phyloP scores from a whole-genome alignment of 352 stramenopile genomes.

The Albugo laibachii region DNA sequence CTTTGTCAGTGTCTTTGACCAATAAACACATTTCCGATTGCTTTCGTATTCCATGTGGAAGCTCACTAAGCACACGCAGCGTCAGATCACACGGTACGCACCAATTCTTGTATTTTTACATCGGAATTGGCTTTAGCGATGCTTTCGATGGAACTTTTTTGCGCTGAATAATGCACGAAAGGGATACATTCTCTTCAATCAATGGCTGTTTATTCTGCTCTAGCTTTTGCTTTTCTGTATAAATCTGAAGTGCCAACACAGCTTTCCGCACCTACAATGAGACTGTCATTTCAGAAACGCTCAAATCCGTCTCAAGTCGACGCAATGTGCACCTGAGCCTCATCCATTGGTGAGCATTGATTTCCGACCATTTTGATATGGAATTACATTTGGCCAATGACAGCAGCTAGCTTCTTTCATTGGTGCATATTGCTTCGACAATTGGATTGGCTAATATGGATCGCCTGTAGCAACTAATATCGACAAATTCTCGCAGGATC shows the following conservation, averaged over 20 bases:
- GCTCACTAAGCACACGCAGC: constrained; percentile 12
- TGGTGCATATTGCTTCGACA: too few relatives aligned
- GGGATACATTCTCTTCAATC: constrained; percentile 26
- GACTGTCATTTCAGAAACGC: neutral
- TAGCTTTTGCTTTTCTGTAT: constrained; percentile 26
- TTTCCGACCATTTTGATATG: too few relatives aligned
- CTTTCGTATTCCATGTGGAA: constrained; percentile 32
- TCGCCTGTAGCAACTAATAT: too few relatives aligned
- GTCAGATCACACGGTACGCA: constrained; percentile 2
- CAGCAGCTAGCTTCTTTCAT: too few relatives aligned
- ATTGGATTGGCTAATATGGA: too few relatives aligned
- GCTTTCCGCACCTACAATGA: constrained; percentile 35
- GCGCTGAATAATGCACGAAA: constrained; percentile 57
- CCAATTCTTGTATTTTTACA: constrained; percentile 13
- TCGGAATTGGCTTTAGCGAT: constrained; percentile 47
- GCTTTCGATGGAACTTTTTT: constrained; percentile 44
- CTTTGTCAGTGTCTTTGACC: constrained; percentile 72
- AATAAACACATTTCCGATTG: constrained; percentile 53
- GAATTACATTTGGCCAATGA: too few relatives aligned
- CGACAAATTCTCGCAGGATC: too few relatives aligned
- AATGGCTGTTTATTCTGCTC: constrained; percentile 33
- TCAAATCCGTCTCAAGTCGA: too few relatives aligned
- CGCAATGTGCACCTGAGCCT: constrained; percentile 7
- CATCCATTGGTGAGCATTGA: constrained; percentile 18
- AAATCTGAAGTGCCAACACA: constrained; percentile 39